Percentiles rank a stretch among this genome's conserved stretches.
Evolutionary conservation across 805 yeast species (phyloP).

Genomic region (Hanseniaspora jakobsenii): DNA sequence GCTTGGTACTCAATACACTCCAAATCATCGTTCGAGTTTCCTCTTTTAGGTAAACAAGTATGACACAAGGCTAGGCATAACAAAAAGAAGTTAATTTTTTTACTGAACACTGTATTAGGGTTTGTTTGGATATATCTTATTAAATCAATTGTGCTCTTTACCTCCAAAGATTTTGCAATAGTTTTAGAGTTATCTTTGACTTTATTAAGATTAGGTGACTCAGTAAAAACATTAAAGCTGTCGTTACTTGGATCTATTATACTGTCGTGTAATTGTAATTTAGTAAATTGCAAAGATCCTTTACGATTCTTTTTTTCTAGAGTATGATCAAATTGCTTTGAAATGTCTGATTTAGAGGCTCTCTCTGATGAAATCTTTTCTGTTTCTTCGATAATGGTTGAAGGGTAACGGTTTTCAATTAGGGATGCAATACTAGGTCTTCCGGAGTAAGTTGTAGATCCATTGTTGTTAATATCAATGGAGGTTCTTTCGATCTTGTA

Average conservation of each 20-base stretch:
- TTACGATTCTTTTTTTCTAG: not conserved
- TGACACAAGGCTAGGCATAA: constrained; percentile 79
- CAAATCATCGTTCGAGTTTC: constrained; percentile 13
- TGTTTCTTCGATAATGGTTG: constrained; percentile 9
- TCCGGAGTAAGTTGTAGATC: constrained; percentile 35
- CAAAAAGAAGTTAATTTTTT: constrained; percentile 65
- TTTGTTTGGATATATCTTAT: constrained; percentile 56
- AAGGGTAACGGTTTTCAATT: constrained; percentile 16
- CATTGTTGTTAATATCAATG: constrained; percentile 33
- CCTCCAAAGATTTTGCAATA: not conserved
- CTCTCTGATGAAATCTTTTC: constrained; percentile 11
- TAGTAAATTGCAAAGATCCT: not conserved
- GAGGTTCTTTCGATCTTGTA: constrained; percentile 25
- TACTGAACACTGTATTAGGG: constrained; percentile 60
- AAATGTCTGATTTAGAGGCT: too few species aligned
- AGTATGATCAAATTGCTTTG: too few species aligned
- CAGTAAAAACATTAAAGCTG: not conserved
- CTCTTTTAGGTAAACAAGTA: constrained; percentile 65
- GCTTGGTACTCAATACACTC: constrained; percentile 63
- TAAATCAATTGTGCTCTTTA: constrained; percentile 52
- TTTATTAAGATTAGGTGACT: constrained; percentile 5
- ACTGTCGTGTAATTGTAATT: not conserved
- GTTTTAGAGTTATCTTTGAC: not conserved
- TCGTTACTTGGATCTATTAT: constrained; percentile 6
- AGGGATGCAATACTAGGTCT: constrained; percentile 49